Percentiles rank a stretch among this genome's conserved stretches.
Evolutionary conservation across 2,329 filamentous ascomycete genomes (phyloP).

Genomic region (Colletotrichum sidae): DNA sequence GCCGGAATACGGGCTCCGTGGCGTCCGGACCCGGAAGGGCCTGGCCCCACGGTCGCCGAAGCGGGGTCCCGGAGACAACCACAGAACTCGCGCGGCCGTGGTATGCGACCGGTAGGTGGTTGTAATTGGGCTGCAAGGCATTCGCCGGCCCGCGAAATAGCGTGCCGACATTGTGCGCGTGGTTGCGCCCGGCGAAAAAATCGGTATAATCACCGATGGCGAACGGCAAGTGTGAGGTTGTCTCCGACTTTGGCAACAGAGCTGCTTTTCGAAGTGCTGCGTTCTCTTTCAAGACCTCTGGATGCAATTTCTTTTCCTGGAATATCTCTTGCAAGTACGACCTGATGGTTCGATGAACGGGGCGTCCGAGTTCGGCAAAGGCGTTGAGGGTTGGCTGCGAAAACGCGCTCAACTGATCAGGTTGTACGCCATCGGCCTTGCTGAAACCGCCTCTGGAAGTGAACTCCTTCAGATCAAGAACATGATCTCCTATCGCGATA

Average conservation of each 20-base stretch:
- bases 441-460: conserved; percentile 34
- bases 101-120: conserved; percentile 79
- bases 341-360: conserved; percentile 74
- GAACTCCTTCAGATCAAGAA: conserved; percentile 66
- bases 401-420: conserved; percentile 32
- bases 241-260: conserved; percentile 47
- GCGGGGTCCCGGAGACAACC: conserved; percentile 75
- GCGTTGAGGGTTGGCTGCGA: conserved; percentile 71
- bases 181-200: conserved; percentile 80
- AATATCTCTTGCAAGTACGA: conserved; percentile 69
- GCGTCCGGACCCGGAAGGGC: conserved; percentile 48
- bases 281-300: conserved; percentile 29
- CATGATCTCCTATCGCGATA: conserved; percentile 75
- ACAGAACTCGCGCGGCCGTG: conserved; percentile 79
- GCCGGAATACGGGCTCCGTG: conserved; percentile 67
- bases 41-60: conserved; percentile 76
- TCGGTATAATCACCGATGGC: conserved; percentile 81
- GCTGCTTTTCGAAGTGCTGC: conserved; percentile 5
- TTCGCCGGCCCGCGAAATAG: conserved; percentile 77
- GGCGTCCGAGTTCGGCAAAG: conserved; percentile 75
- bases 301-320: conserved; percentile 60
- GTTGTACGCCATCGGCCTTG: neutral
- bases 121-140: conserved; percentile 79
- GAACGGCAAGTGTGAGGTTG: conserved; percentile 75
- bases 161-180: conserved; percentile 72